These are phyloP conservation scores for Xylaria curta DNA, from an alignment of 495 filamentous ascomycete species.

Conservation along the genomic window DNA sequence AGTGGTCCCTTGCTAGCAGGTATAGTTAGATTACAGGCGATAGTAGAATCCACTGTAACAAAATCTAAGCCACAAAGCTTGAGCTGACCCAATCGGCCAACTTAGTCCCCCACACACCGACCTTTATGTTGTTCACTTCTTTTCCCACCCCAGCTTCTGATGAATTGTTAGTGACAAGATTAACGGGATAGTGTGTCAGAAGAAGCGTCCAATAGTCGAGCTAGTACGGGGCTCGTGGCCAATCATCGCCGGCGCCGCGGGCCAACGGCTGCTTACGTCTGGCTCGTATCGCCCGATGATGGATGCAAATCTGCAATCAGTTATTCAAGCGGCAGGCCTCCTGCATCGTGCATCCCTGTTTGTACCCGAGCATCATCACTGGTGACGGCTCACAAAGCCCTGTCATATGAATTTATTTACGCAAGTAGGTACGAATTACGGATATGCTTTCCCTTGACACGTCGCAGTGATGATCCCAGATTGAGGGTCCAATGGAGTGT, in stretches of 20 bases:
- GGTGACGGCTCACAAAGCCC: neutral
- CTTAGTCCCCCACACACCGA: neutral
- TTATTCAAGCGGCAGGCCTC: neutral
- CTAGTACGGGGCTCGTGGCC: constrained; percentile 11
- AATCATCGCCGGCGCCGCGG: constrained; percentile 2
- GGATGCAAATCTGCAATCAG: neutral
- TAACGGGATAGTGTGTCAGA: neutral
- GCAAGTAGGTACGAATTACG: too few relatives aligned
- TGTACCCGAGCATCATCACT: neutral
- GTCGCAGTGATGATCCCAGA: neutral
- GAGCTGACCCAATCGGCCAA: constrained; percentile 10
- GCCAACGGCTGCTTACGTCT: neutral
- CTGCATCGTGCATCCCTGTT: neutral
- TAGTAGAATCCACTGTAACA: neutral
- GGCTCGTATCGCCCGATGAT: constrained; percentile 5
- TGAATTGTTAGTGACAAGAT: constrained; percentile 2
- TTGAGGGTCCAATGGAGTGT: neutral
- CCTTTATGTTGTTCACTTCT: neutral
- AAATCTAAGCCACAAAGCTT: constrained; percentile 23
- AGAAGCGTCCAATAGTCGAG: neutral
- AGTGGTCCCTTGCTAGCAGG: neutral
- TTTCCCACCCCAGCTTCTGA: neutral
- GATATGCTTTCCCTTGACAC: neutral
- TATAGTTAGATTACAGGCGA: neutral
- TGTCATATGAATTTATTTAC: neutral